Percentiles rank a stretch among this genome's conserved stretches.
phyloP scores from a whole-genome alignment of 139 green algal species.

The Picochlorum sp. region DNA sequence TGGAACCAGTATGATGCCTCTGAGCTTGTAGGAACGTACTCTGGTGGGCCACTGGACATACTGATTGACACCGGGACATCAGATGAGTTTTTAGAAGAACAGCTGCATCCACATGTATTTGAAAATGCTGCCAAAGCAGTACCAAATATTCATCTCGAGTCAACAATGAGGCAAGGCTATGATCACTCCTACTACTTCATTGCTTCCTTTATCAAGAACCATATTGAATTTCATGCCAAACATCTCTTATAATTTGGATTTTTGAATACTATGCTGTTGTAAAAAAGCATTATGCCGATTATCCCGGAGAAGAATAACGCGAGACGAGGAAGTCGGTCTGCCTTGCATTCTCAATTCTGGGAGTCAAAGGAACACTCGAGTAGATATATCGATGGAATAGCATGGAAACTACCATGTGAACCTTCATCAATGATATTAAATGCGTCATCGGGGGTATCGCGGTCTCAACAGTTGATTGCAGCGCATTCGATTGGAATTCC shows the following conservation, averaged over 20 bases:
- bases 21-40: slow-evolving; percentile 60
- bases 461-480: slow-evolving; percentile 58
- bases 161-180: slow-evolving; percentile 78
- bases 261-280: slow-evolving; percentile 1
- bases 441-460: slow-evolving; percentile 41
- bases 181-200: slow-evolving; percentile 97
- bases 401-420: slow-evolving; percentile 38
- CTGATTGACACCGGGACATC: slow-evolving; percentile 36
- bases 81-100: slow-evolving; percentile 77
- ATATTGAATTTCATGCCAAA: slow-evolving; percentile 80
- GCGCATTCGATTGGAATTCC: slow-evolving; percentile 51
- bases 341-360: slow-evolving; percentile 63
- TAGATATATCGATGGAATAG: slow-evolving; percentile 36
- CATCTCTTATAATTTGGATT: slow-evolving; percentile 26
- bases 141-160: slow-evolving; percentile 24
- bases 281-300: slow-evolving; percentile 33
- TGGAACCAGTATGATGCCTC: slow-evolving; percentile 83
- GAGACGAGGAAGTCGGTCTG: slow-evolving; percentile 31
- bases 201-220: slow-evolving; percentile 83
- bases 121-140: slow-evolving; percentile 39
- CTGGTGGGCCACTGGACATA: slow-evolving; percentile 36
- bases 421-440: slow-evolving; percentile 43
- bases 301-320: slow-evolving; percentile 45
- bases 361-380: slow-evolving; percentile 28
- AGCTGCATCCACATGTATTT: slow-evolving; percentile 75